Percentiles rank a stretch among this genome's conserved stretches.
Evolutionary conservation across 495 filamentous ascomycete genomes (phyloP).

Genomic region (Thermothielavioides terrestris): DNA sequence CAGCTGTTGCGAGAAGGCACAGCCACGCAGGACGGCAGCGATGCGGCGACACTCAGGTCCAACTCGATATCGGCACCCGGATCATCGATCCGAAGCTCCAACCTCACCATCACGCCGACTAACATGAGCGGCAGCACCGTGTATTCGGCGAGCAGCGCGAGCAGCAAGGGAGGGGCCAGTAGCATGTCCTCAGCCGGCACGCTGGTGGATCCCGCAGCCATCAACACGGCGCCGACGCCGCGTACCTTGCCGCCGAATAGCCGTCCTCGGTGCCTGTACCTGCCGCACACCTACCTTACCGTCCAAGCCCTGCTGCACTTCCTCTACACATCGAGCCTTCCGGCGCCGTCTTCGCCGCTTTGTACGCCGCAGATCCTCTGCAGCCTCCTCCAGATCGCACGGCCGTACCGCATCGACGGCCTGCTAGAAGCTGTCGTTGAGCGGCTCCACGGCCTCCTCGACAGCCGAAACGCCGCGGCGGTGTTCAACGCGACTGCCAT

Average conservation of each 20-base stretch:
- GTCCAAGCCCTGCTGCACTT: slow-evolving; percentile 82
- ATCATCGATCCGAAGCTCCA: slow-evolving; percentile 59
- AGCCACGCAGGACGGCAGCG: slow-evolving; percentile 47
- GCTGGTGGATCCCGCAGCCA: slow-evolving; percentile 29
- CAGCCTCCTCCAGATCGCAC: slow-evolving; percentile 84
- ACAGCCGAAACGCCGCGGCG: slow-evolving; percentile 87
- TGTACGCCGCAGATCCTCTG: slow-evolving; percentile 94
- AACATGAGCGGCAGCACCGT: slow-evolving; percentile 50
- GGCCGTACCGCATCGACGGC: slow-evolving; percentile 87
- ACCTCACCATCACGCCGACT: slow-evolving; percentile 73
- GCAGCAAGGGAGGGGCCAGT: slow-evolving; percentile 26
- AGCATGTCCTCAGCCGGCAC: slow-evolving; percentile 26
- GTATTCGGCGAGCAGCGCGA: slow-evolving; percentile 39
- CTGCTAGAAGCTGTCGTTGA: slow-evolving; percentile 87
- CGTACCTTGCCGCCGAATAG: slow-evolving; percentile 55
- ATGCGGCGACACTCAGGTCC: slow-evolving; percentile 36
- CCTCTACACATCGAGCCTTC: slow-evolving; percentile 84
- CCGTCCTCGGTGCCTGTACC: slow-evolving; percentile 77
- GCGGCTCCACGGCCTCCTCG: slow-evolving; percentile 80
- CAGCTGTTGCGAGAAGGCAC: slow-evolving; percentile 75
- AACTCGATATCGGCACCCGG: slow-evolving; percentile 32
- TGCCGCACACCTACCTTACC: slow-evolving; percentile 86
- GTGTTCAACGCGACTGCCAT: slow-evolving; percentile 98
- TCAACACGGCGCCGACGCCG: slow-evolving; percentile 41
- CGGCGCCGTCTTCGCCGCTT: slow-evolving; percentile 61